Conservation (phyloP, 192 early-diverging fungal species). For the Phlyctochytrium planicorne region DNA sequence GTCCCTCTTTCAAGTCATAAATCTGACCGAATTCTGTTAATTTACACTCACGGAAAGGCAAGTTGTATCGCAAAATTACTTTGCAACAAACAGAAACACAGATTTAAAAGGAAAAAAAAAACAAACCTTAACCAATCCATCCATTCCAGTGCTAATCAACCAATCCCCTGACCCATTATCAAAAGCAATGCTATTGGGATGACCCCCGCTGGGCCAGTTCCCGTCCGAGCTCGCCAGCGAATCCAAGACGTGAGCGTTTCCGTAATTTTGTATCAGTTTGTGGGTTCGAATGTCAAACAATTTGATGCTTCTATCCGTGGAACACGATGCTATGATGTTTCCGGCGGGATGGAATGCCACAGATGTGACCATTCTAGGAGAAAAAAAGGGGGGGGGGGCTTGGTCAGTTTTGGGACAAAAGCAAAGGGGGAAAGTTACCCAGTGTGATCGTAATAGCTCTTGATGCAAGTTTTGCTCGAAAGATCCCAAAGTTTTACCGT, state of each 20-base stretch:
- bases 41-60: background rate
- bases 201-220: constrained; percentile 28
- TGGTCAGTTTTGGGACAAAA: background rate
- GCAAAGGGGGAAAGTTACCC: constrained; percentile 35
- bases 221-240: constrained; percentile 10
- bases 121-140: constrained; percentile 53
- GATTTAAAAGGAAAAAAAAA: constrained; percentile 15
- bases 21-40: constrained; percentile 26
- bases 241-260: constrained; percentile 45
- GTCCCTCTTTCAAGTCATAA: constrained; percentile 65
- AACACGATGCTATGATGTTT: constrained; percentile 49
- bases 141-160: constrained; percentile 56
- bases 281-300: constrained; percentile 61
- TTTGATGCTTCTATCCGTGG: constrained; percentile 56
- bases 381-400: too few species aligned
- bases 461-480: constrained; percentile 47
- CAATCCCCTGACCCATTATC: constrained; percentile 53
- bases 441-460: constrained; percentile 61
- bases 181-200: constrained; percentile 60
- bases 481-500: constrained; percentile 62
- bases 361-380: constrained; percentile 46
- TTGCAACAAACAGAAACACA: background rate
- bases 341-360: constrained; percentile 57
- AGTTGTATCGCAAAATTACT: background rate
- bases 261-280: constrained; percentile 58